phyloP scores from a whole-genome alignment of 768 basidiomycete genomes.

The Wakefieldia striispora region DNA sequence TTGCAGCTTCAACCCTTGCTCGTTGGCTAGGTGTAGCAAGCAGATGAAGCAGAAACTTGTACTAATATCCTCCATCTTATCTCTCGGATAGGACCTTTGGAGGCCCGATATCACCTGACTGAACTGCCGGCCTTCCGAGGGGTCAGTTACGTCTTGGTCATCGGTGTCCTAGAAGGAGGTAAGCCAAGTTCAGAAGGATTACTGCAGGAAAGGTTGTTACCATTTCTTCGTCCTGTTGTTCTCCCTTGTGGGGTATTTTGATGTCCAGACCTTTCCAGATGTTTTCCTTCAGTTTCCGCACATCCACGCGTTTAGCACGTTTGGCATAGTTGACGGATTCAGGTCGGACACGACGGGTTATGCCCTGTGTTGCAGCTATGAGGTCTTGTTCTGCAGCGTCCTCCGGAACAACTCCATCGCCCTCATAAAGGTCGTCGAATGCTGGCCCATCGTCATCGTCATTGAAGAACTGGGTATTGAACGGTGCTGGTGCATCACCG shows the following conservation, averaged over 20 bases:
- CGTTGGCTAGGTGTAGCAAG: conserved; percentile 92
- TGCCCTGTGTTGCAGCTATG: conserved; percentile 74
- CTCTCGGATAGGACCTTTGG: conserved; percentile 77
- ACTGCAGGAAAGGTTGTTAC: conserved; percentile 34
- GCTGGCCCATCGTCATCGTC: conserved; percentile 83
- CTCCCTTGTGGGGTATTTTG: conserved; percentile 41
- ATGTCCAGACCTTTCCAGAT: conserved; percentile 95
- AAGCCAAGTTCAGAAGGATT: neutral
- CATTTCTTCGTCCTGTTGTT: conserved; percentile 51
- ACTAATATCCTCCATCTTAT: conserved; percentile 97
- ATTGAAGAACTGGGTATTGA: conserved; percentile 96
- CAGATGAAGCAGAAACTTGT: conserved; percentile 99
- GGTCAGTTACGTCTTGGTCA: conserved; percentile 52
- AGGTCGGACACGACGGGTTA: conserved; percentile 76
- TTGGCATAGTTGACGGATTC: conserved; percentile 93
- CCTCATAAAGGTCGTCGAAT: conserved; percentile 55
- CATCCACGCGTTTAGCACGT: conserved; percentile 94
- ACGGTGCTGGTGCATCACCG: conserved; percentile 63
- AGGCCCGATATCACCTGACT: conserved; percentile 81
- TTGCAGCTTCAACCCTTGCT: conserved; percentile 88
- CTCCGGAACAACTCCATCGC: conserved; percentile 43
- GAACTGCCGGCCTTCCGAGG: conserved; percentile 66
- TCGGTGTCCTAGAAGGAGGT: conserved; percentile 50
- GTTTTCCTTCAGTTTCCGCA: conserved; percentile 94
- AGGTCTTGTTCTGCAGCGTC: conserved; percentile 85